Percentiles rank a stretch among this genome's conserved stretches.
phyloP scores from a whole-genome alignment of 2,329 filamentous ascomycete species.

The Ceratocystis albifundus region DNA sequence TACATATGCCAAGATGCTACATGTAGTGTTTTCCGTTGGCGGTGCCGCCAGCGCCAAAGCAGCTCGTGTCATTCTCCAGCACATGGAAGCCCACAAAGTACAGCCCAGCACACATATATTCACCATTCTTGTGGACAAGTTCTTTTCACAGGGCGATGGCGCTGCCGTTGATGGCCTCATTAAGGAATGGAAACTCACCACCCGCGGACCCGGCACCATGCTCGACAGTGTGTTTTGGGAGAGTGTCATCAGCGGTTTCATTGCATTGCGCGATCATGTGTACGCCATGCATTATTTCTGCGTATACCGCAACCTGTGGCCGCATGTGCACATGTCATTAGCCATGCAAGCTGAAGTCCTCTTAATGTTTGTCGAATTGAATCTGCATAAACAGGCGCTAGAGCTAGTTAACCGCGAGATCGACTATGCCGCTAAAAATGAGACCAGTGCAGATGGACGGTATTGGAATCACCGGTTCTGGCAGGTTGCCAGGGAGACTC shows the following conservation, averaged over 20 bases:
- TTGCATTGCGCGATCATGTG: slow-evolving; percentile 39
- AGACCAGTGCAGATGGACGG: slow-evolving; percentile 27
- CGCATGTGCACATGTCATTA: slow-evolving; percentile 33
- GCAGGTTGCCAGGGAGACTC: slow-evolving; percentile 35
- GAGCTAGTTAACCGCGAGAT: slow-evolving; percentile 30
- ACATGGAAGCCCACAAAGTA: slow-evolving; percentile 47
- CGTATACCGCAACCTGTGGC: slow-evolving; percentile 39
- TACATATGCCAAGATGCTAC: slow-evolving; percentile 59
- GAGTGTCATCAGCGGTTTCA: slow-evolving; percentile 56
- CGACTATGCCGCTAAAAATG: slow-evolving; percentile 23
- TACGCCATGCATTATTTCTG: slow-evolving; percentile 34
- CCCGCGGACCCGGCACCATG: not conserved
- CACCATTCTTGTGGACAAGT: slow-evolving; percentile 59
- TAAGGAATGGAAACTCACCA: slow-evolving; percentile 39
- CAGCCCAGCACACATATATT: slow-evolving; percentile 54
- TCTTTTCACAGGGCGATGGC: slow-evolving; percentile 48
- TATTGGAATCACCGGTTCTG: slow-evolving; percentile 43
- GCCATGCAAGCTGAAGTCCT: slow-evolving; percentile 37
- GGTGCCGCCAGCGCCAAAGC: slow-evolving; percentile 26
- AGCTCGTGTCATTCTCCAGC: slow-evolving; percentile 39
- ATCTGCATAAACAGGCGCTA: slow-evolving; percentile 28
- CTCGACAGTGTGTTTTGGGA: slow-evolving; percentile 58
- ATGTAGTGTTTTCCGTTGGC: slow-evolving; percentile 41
- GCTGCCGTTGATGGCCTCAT: slow-evolving; percentile 50
- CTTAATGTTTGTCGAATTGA: slow-evolving; percentile 27